Percentiles rank a stretch among this genome's conserved stretches.
Conservation (phyloP, 257 asterid species). For the Gynochthodes officinalis region DNA sequence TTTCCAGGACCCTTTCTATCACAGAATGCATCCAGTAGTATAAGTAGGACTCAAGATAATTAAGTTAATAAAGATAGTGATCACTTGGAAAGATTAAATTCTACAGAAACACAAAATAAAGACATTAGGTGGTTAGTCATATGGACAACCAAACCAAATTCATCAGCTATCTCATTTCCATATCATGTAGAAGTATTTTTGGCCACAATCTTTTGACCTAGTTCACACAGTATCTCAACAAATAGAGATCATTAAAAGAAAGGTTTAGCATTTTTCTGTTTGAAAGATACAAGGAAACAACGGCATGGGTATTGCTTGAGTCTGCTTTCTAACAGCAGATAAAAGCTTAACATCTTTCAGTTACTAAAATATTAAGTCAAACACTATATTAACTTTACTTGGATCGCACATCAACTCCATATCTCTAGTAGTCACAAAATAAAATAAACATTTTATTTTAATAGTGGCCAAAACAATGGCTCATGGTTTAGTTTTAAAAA, state of each 20-base stretch:
- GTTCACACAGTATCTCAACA: not conserved
- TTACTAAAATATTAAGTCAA: too few relatives aligned
- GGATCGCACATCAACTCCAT: too few relatives aligned
- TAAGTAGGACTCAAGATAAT: not conserved
- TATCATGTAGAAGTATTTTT: not conserved
- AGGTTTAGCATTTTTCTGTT: too few relatives aligned
- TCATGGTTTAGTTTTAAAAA: not conserved
- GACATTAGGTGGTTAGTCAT: not conserved
- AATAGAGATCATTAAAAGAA: too few relatives aligned
- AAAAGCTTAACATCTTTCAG: too few relatives aligned
- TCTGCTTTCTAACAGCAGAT: too few relatives aligned
- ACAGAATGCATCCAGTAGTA: not conserved
- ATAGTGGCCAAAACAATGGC: not conserved
- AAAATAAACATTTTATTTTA: not conserved
- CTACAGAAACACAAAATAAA: not conserved
- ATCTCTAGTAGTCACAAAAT: not conserved
- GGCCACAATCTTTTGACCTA: not conserved
- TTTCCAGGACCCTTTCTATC: not conserved
- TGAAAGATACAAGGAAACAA: too few relatives aligned
- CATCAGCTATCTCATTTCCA: not conserved
- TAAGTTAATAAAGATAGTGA: not conserved
- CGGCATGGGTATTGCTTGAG: too few relatives aligned
- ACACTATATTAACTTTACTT: too few relatives aligned
- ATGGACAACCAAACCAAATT: not conserved
- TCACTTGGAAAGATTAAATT: not conserved